Evolutionary conservation across 2,329 filamentous ascomycete species (phyloP), one percentile per base, ranked within the genome.

Genomic region (Fusarium nodosum): DNA sequence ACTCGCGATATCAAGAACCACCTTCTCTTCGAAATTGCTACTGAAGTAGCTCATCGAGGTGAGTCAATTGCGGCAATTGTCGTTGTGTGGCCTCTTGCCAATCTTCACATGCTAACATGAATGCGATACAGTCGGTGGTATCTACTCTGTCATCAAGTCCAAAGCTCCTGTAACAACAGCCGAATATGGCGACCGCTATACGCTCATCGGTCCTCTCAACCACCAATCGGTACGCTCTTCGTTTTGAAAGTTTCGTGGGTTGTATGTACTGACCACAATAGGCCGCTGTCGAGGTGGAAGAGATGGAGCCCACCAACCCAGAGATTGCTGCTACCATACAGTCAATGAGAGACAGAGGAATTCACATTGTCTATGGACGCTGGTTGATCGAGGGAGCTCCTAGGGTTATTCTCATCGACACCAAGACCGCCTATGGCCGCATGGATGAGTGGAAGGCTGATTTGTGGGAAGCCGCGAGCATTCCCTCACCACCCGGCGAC

Each of bases 81-180:
- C 53, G n/a, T 64, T 36, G 41, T 44, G 38, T 64, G 30, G n/a
- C 57, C 36, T 30, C 39, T 39, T 22, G 20, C n/a, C 22, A 53
- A 47, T 39, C 42, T 60, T 66, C 52, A 50, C 60, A 57, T 64
- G 62, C 66, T 69, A 54, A 66, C 52, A n/a, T 41, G 44, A 39
- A 22, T 42, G 50, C 56, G 39, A 60, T 18, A 20, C 60, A 97
- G 96, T 99, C 66, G 96, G 96, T 77, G 96, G 96, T 76, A 99
- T 99, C 83, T 99, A 99, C 86, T 98, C 95, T 18, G 96, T 99
- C 72, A 90, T 99, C 82, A 99, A 99, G 82, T 99, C 96, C 66
- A 99, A 99, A 82, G 95, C 96, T 38, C 95, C 96, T 52, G 96
- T 98, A 66, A 98, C 96, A 44, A 97, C 95, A 1, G 94, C 94